Base-by-base conservation (phyloP, 495 filamentous ascomycete genomes). In the Tuber melanosporum region DNA sequence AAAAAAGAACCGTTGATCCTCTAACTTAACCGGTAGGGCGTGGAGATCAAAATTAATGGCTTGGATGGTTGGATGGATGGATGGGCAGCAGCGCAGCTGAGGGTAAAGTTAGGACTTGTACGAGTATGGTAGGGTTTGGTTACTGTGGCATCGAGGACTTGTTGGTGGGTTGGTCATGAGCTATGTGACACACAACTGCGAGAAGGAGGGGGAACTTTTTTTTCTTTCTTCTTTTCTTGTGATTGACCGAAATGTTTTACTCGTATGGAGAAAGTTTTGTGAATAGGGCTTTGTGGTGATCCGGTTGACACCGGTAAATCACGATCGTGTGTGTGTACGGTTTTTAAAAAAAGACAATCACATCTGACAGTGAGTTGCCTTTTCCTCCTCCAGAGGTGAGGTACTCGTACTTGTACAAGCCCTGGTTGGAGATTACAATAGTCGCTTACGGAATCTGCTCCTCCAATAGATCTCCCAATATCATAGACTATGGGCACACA, bases 121-220 rank as follows among this genome's bases (percentile, higher is more conserved):
- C n/a, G n/a, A n/a, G n/a, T n/a, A n/a, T 39, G 39, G 3, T 39
- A 39, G 39, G 39, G 39, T 39, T 39, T 39, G 1, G 39, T 39
- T 39, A 39, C 39, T 41, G 39, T 41, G 4, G 39, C 1, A 41
- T 41, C 1, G 39, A 5, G 39, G 39, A 41, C 8, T 17, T 66
- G 57, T 66, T 66, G 57, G 57, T n/a, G n/a, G 14, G 57, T 66
- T 66, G 57, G 57, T 66, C 57, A 66, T 66, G 57, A 26, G 57
- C 3, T 26, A 32, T 66, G 57, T 66, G 57, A 66, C 57, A 66
- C 10, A 41, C 1, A 41, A 41, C 39, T 41, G 39, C 39, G 39
- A 41, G 39, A 2, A 41, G 39, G 52, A 46, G 45, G 57, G n/a
- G n/a, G 12, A 32, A 66, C 57, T 14, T 17, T 46, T 46, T 43